Base-by-base conservation (phyloP, 208 protist species). In the Herpetomonas muscarum region DNA sequence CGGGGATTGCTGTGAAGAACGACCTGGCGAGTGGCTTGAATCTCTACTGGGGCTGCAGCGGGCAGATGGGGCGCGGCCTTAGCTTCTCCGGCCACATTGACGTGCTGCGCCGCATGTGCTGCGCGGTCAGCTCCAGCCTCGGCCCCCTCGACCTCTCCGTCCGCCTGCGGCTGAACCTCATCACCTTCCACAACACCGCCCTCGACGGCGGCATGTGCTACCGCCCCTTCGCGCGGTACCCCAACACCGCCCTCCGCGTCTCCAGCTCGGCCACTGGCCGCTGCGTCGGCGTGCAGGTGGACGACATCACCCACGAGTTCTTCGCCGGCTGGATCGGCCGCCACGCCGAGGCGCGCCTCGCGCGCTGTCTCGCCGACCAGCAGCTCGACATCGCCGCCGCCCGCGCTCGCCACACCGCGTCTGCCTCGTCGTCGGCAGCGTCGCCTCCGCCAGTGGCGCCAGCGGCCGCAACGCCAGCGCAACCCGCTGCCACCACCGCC, bases 181-280 rank as follows among this genome's bases (percentile, higher is more conserved):
- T 92, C 62, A 92, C 85, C 25, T 74, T 79, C 46, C 85, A 92
- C 55, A 50, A 72, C 49, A 92, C 85, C 0, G 74, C 78, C 37
- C 64, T 92, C 19, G 80, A 92, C 28, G 64, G 50, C 4, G 85
- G 85, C 7, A 24, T 86, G 34, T 69, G 67, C 22, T 89, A 70
- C 67, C 65, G 71, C 5, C 85, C 85, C 6, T 37, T 89, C 28
- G 42, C 24, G 39, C 49, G 28, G 22, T 55, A 54, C 22, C 71
- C 64, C 32, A 60, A 62, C 39, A 68, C 67, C 48, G 67, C 55
- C n/a, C 60, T 76, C 50, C 62, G 72, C 2, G 37, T 80, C 21
- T 67, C 78, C 3, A 68, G 58, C 26, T 81, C 83, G 19, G 71
- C 77, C 60, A 70, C 66, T 13, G 75, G 72, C 46, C 70, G 53